Base-by-base conservation (phyloP, 768 basidiomycete species). In the Tubosaeta sp. region DNA sequence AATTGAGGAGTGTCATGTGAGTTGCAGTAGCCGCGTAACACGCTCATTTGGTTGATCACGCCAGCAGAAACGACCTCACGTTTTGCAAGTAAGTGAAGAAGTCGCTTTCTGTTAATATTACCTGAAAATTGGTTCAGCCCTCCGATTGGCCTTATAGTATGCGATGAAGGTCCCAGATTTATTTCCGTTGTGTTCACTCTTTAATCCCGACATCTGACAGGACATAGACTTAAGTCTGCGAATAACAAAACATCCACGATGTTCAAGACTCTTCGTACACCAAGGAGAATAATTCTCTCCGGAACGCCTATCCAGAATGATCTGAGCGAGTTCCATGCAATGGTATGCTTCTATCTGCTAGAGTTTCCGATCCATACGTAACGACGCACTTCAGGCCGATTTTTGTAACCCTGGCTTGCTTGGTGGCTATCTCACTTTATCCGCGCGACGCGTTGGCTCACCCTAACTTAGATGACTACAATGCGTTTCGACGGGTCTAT, bases 231-330 rank as follows among this genome's bases (percentile, higher is more conserved):
- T 21, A 98, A 97, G 63, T 93, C 93, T 10, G 84, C 91, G 5
- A 88, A 84, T 55, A 90, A 86, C 60, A 95, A 97, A 71, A 95
- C 93, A 0, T 86, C 86, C 2, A 78, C 80, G 43, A 89, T 94
- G 80, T 90, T 99, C 61, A 83, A 86, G 46, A 76, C 79, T 4
- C 72, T 99, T 25, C 77, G 77, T 43, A 92, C 91, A 2, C 78
- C 77, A 11, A 76, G 90, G 21, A 73, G 95, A 32, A 77, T 97
- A 54, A 94, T 99, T 32, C 75, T 99, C 4, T 94, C 94, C 1
- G 96, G 96, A 29, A 99, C 96, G 1, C 96, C 96, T 1, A 90
- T 99, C 36, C 96, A 98, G 66, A 99, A 99, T 68, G 92, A 97
- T 66, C 71, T 99, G 25, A 76, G 87, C 55, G 96, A 99, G 68